These are phyloP conservation scores for Adansonia grandidieri DNA, from an alignment of 441 rosid species.

Conservation along the genomic window DNA sequence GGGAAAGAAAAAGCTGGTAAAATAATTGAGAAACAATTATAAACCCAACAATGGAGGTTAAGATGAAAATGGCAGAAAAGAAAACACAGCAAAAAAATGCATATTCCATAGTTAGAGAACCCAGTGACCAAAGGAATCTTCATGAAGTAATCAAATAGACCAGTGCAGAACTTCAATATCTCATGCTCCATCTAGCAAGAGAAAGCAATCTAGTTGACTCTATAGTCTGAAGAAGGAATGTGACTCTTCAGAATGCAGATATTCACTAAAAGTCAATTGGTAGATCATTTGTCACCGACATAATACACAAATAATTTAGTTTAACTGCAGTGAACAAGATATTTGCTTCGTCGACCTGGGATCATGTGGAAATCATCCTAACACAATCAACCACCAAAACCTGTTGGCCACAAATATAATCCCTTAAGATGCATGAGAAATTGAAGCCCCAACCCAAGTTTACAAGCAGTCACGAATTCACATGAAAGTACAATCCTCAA, in stretches of 20 bases:
- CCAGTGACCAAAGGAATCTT: conserved; percentile 9
- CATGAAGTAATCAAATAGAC: conserved; percentile 19
- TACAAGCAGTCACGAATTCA: conserved; percentile 16
- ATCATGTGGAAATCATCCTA: conserved; percentile 11
- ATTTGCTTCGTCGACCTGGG: conserved; percentile 6
- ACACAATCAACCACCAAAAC: conserved; percentile 15
- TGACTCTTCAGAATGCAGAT: conserved; percentile 9
- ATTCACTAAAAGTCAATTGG: background rate
- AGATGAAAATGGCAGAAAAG: conserved; percentile 17
- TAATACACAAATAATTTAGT: background rate
- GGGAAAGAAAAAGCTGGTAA: background rate
- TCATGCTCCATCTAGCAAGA: conserved; percentile 2
- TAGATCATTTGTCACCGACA: background rate
- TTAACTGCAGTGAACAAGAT: background rate
- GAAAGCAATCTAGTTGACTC: conserved; percentile 11
- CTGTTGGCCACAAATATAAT: background rate
- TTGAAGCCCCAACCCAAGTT: background rate
- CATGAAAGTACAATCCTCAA: background rate
- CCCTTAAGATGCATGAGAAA: background rate
- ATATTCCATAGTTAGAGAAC: conserved; percentile 4
- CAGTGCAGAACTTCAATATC: conserved; percentile 8
- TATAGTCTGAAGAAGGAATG: conserved; percentile 11
- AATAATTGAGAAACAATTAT: conserved; percentile 5
- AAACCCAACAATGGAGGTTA: conserved; percentile 5
- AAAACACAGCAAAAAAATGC: background rate